phyloP scores from a whole-genome alignment of 2,329 filamentous ascomycete genomes.

The Microcyclosporella mali region DNA sequence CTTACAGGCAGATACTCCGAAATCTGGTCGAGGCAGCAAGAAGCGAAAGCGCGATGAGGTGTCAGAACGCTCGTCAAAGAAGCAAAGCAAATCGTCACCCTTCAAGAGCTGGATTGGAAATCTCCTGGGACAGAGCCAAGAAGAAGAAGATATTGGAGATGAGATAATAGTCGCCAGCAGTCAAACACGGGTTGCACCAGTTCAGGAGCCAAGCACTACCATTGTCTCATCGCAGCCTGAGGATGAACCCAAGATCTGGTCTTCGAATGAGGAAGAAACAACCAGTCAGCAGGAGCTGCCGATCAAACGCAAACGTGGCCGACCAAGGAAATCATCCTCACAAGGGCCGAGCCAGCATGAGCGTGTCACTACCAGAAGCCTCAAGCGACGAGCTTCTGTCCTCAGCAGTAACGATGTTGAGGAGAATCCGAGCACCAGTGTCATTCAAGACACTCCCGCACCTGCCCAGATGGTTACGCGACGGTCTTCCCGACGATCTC shows the following conservation, averaged over 20 bases:
- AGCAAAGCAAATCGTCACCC: constrained; percentile 26
- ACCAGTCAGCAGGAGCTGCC: constrained; percentile 3
- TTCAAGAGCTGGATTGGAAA: constrained; percentile 23
- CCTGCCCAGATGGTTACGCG: constrained; percentile 13
- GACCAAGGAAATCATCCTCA: constrained; percentile 21
- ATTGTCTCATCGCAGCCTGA: not conserved
- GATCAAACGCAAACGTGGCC: constrained; percentile 23
- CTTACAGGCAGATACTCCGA: not conserved
- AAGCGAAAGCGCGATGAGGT: constrained; percentile 1
- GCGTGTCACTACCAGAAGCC: constrained; percentile 3
- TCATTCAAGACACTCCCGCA: constrained; percentile 19
- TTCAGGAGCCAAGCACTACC: not conserved
- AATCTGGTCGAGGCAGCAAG: not conserved
- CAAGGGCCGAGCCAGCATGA: constrained; percentile 3
- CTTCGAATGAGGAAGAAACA: not conserved
- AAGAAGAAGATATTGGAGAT: constrained; percentile 34
- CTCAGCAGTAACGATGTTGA: constrained; percentile 11
- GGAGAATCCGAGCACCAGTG: constrained; percentile 1
- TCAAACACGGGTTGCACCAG: constrained; percentile 4
- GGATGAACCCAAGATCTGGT: not conserved
- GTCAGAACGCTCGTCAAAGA: constrained; percentile 8
- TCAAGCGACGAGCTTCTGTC: constrained; percentile 27
- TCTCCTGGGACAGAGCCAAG: constrained; percentile 20
- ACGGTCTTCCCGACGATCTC: constrained; percentile 7
- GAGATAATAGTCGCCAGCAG: constrained; percentile 36